Evolutionary conservation across 164 flowering plant genomes (phyloP), one percentile per base, ranked within the genome.

Genomic region (Dillenia suffruticosa): DNA sequence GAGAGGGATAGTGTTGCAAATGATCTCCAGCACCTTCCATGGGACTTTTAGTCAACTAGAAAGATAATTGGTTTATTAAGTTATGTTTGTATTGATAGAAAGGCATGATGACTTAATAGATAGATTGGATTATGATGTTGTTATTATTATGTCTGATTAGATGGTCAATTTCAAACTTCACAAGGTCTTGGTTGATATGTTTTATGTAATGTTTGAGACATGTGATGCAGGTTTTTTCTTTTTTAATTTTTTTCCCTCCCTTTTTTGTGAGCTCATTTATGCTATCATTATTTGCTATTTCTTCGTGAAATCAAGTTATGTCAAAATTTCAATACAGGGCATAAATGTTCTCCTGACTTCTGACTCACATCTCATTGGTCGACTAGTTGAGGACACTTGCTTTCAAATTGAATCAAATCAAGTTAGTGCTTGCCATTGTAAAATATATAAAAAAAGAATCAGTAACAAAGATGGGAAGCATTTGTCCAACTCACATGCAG

Each of bases 401-500:
- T 89, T 87, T 60, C 87, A 73, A 72, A 80, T 91, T 63, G 90
- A 88, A 8, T 79, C 93, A 43, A 62, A 16, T 68, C 79, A 90
- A 55, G 80, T 91, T 54, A 94, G 99, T 72, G 87, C 75, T 49
- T 70, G 57, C 10, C 99, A 94, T 69, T 94, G 99, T 75, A 81
- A 64, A 71, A 84, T 94, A 51, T 86, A 71, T 48, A 77, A 86
- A 76, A 82, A 68, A 70, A 77, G 44, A 54, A 64, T 68, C 60
- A 57, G 65, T 49, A 44, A 46, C 32, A 79, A 68, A 53, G 85
- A 72, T 62, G 59, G n/a, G 59, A 79, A 76, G 44, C 59, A 56
- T 55, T 49, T 73, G 10, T 66, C 77, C 13, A 66, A 51, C 46
- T 48, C 26, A 52, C 62, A 59, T 24, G 17, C 47, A 43, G 56